A percentile compares a stretch with the other conserved stretches of the same genome.
These are phyloP conservation scores for Penicillium taxi DNA, from an alignment of 495 filamentous ascomycete species.

Conservation along the genomic window DNA sequence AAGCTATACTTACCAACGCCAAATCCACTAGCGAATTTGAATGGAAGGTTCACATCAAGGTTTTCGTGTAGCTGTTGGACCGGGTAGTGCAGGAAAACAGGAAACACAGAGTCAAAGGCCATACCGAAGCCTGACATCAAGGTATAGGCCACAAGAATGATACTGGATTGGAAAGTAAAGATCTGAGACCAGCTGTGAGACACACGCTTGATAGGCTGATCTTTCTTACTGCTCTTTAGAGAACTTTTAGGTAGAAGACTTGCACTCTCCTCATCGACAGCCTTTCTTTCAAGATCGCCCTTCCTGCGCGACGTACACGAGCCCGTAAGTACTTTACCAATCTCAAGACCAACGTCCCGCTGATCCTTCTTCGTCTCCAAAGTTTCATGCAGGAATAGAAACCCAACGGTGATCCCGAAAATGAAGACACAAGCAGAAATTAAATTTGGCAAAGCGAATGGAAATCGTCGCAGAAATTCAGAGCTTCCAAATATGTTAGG, in stretches of 20 bases:
- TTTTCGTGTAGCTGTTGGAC: slow-evolving; percentile 44
- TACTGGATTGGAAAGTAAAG: slow-evolving; percentile 63
- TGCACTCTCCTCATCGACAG: slow-evolving; percentile 34
- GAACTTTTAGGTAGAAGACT: slow-evolving; percentile 18
- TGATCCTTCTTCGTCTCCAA: slow-evolving; percentile 53
- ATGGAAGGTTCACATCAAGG: slow-evolving; percentile 55
- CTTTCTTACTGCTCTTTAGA: slow-evolving; percentile 13
- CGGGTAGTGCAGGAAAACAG: slow-evolving; percentile 75
- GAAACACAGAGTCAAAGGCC: slow-evolving; percentile 71
- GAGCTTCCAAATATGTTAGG: slow-evolving; percentile 59
- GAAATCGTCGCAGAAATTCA: slow-evolving; percentile 61
- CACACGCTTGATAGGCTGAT: slow-evolving; percentile 18
- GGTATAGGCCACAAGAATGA: slow-evolving; percentile 70
- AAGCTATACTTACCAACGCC: slow-evolving; percentile 42
- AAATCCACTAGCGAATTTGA: slow-evolving; percentile 74
- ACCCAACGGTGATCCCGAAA: slow-evolving; percentile 59
- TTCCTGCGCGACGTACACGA: slow-evolving; percentile 20
- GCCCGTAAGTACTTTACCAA: slow-evolving; percentile 47
- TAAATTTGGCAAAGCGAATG: slow-evolving; percentile 77
- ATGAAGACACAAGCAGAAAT: slow-evolving; percentile 64
- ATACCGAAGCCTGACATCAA: slow-evolving; percentile 68
- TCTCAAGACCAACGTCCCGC: slow-evolving; percentile 58
- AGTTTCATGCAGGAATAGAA: slow-evolving; percentile 73
- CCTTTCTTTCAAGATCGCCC: slow-evolving; percentile 7
- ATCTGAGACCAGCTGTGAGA: slow-evolving; percentile 56